Conservation (phyloP, 495 filamentous ascomycete species). For the Aspergillus sparsus region DNA sequence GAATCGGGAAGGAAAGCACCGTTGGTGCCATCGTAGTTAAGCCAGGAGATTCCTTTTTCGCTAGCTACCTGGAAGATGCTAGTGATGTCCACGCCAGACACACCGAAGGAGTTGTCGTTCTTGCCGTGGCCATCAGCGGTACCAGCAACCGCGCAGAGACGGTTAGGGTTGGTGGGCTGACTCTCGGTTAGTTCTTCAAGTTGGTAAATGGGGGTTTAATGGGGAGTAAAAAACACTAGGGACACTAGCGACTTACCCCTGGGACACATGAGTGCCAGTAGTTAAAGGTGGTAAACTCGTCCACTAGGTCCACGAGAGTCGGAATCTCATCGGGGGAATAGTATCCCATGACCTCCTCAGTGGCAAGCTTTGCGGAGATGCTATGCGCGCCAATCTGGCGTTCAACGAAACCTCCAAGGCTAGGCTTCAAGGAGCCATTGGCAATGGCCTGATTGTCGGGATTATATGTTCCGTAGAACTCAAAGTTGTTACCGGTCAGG, state of each 20-base stretch:
- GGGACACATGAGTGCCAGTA: constrained; percentile 52
- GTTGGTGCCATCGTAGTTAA: constrained; percentile 52
- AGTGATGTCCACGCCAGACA: constrained; percentile 37
- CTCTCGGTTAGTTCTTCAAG: neutral
- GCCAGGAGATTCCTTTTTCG: constrained; percentile 47
- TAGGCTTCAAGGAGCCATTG: constrained; percentile 32
- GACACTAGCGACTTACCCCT: constrained; percentile 36
- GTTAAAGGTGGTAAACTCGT: constrained; percentile 54
- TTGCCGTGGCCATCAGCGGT: constrained; percentile 49
- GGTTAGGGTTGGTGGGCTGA: constrained; percentile 52
- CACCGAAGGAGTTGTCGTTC: constrained; percentile 46
- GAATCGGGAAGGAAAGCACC: constrained; percentile 34
- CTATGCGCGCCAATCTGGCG: constrained; percentile 44
- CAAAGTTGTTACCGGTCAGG: constrained; percentile 52
- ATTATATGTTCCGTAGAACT: constrained; percentile 48
- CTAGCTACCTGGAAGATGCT: constrained; percentile 50
- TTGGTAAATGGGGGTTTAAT: neutral
- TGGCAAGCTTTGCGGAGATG: constrained; percentile 35
- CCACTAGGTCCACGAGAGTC: constrained; percentile 44
- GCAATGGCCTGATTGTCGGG: constrained; percentile 43
- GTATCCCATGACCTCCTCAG: constrained; percentile 52
- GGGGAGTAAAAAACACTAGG: too few species aligned
- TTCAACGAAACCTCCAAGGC: constrained; percentile 50
- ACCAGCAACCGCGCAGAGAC: constrained; percentile 45
- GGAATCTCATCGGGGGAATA: constrained; percentile 52